phyloP scores from a whole-genome alignment of 192 early-diverging fungal species.

The Gonapodya sp. region DNA sequence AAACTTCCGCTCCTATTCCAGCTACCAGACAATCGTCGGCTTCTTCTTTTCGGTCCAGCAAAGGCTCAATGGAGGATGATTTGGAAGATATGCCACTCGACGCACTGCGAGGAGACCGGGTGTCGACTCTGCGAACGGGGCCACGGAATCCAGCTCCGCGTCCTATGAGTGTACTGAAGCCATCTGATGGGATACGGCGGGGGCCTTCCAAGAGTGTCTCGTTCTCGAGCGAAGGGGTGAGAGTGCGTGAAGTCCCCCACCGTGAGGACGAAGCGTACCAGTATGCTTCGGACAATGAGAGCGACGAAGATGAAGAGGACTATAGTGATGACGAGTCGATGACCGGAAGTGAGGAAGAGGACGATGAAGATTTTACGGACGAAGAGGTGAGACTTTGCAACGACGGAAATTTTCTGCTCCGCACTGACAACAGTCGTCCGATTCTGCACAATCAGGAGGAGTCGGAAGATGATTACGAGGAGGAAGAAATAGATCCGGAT shows the following conservation, averaged over 20 bases:
- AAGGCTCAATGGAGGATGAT: neutral
- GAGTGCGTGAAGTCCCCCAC: neutral
- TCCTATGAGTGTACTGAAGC: neutral
- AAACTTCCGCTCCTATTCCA: neutral
- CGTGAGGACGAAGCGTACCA: neutral
- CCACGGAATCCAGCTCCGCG: neutral
- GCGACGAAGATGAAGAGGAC: no score
- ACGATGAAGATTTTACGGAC: neutral
- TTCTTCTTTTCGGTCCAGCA: neutral
- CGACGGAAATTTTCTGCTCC: no score
- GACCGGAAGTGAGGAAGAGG: neutral
- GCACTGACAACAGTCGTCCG: no score
- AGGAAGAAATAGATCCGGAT: neutral
- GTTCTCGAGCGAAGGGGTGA: slow-evolving; percentile 1
- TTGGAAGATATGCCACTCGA: neutral
- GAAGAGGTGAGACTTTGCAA: neutral
- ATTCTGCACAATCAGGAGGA: no score
- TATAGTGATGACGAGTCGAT: neutral
- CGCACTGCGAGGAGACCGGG: neutral
- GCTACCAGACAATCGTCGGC: neutral
- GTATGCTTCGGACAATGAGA: neutral
- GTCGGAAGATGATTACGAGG: neutral
- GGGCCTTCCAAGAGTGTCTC: neutral
- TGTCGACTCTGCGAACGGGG: neutral
- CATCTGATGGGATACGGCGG: neutral